A percentile compares a stretch with the other conserved stretches of the same genome.
phyloP scores from a whole-genome alignment of 345 rosid genomes.

The Moringa oleifera region DNA sequence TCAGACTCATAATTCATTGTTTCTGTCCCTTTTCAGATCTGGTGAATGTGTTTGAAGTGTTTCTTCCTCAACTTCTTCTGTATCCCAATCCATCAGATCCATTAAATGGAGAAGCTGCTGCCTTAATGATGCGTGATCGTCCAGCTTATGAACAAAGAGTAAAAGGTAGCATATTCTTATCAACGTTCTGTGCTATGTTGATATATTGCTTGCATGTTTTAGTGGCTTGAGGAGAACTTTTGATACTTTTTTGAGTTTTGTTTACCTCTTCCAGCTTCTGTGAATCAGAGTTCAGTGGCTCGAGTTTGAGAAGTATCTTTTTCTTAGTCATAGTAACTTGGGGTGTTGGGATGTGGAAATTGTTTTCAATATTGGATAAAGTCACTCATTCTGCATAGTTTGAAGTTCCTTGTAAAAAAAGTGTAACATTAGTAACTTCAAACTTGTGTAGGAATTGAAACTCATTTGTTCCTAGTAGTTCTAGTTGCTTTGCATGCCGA shows the following conservation, averaged over 20 bases:
- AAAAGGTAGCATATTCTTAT: conserved; percentile 46
- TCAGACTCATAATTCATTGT: not conserved
- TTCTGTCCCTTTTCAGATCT: conserved; percentile 49
- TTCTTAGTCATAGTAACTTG: not conserved
- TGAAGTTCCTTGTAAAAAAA: too few species aligned
- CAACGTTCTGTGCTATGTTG: conserved; percentile 1
- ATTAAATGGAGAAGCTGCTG: conserved; percentile 97
- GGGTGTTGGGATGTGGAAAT: not conserved
- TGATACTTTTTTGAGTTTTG: too few species aligned
- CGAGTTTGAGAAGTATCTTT: not conserved
- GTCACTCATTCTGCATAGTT: not conserved
- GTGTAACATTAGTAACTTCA: too few species aligned
- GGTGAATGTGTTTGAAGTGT: conserved; percentile 93
- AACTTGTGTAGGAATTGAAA: too few species aligned
- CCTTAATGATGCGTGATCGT: conserved; percentile 90
- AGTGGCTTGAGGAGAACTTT: too few species aligned
- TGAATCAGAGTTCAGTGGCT: not conserved
- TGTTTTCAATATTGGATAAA: not conserved
- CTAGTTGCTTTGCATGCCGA: not conserved
- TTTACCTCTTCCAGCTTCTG: not conserved
- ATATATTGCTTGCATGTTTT: not conserved
- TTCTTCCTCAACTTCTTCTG: conserved; percentile 96
- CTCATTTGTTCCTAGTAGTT: not conserved
- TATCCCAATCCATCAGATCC: conserved; percentile 98
- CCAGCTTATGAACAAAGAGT: conserved; percentile 73